phyloP scores from a whole-genome alignment of 768 basidiomycete genomes.

The Leccinum olivaceopallidum region DNA sequence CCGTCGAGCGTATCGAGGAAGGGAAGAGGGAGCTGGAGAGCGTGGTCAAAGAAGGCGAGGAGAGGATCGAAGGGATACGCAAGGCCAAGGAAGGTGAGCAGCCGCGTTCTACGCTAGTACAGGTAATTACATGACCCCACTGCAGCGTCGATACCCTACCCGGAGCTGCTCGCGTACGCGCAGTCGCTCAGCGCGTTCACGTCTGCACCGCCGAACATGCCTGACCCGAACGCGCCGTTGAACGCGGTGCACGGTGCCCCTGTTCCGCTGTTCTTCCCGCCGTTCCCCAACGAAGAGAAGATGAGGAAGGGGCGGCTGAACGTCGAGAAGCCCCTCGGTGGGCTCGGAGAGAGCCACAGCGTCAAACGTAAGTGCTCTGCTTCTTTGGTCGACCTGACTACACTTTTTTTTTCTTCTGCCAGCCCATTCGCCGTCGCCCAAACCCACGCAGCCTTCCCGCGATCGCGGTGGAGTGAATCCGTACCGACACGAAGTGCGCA shows the following conservation, averaged over 20 bases:
- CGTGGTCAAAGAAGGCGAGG: slow-evolving; percentile 75
- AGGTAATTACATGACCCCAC: not conserved
- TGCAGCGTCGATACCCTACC: slow-evolving; percentile 76
- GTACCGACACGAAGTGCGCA: slow-evolving; percentile 69
- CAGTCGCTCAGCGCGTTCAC: slow-evolving; percentile 85
- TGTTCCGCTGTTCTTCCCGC: slow-evolving; percentile 82
- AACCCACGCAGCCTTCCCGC: slow-evolving; percentile 44
- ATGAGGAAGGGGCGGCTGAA: slow-evolving; percentile 83
- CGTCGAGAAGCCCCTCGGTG: slow-evolving; percentile 75
- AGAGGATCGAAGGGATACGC: slow-evolving; percentile 66
- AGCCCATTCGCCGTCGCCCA: slow-evolving; percentile 69
- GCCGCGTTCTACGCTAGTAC: not conserved
- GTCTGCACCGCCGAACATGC: slow-evolving; percentile 87
- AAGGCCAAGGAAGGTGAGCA: slow-evolving; percentile 67
- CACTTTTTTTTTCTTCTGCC: slow-evolving; percentile 11
- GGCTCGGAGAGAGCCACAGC: slow-evolving; percentile 80
- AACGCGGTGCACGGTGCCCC: slow-evolving; percentile 57
- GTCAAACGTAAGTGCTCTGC: slow-evolving; percentile 58
- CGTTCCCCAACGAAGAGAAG: slow-evolving; percentile 90
- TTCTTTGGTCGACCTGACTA: slow-evolving; percentile 4
- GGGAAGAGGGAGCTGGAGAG: slow-evolving; percentile 70
- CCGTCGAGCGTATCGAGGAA: slow-evolving; percentile 62
- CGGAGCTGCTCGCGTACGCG: slow-evolving; percentile 81
- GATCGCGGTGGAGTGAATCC: slow-evolving; percentile 59
- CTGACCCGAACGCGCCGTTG: slow-evolving; percentile 48